Conservation (phyloP, 768 basidiomycete species). For the Rubroboletus satanas region DNA sequence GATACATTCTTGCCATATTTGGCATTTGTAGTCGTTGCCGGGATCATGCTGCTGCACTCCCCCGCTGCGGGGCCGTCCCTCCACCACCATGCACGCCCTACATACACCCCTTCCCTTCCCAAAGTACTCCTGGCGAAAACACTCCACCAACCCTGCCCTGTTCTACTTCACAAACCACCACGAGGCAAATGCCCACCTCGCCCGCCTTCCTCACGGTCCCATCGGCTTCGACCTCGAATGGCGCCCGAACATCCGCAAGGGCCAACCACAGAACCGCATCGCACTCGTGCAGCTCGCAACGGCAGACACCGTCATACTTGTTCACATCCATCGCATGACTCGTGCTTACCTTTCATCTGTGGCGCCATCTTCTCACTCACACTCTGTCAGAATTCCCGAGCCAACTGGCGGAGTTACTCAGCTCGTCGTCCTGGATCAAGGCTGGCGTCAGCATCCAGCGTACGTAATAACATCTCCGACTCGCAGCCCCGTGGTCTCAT, state of each 20-base stretch:
- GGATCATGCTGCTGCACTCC: neutral
- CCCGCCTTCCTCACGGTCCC: conserved; percentile 22
- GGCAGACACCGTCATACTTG: conserved; percentile 49
- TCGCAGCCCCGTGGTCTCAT: neutral
- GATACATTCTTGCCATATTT: conserved; percentile 10
- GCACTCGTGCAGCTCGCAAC: conserved; percentile 73
- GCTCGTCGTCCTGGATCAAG: conserved; percentile 53
- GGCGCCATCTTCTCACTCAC: neutral
- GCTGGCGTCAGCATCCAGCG: conserved; percentile 74
- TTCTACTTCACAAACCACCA: conserved; percentile 34
- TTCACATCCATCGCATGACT: conserved; percentile 63
- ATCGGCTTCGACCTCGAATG: conserved; percentile 80
- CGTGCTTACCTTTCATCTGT: conserved; percentile 21
- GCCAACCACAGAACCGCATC: conserved; percentile 57
- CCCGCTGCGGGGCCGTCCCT: conserved; percentile 4
- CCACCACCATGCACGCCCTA: conserved; percentile 5
- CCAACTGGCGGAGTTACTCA: conserved; percentile 49
- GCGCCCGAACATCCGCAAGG: conserved; percentile 58
- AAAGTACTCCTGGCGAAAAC: conserved; percentile 21
- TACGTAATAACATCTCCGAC: conserved; percentile 25
- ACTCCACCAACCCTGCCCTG: conserved; percentile 17
- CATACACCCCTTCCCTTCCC: conserved; percentile 4
- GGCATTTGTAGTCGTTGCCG: conserved; percentile 9
- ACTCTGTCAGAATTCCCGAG: conserved; percentile 47
- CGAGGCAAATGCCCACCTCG: conserved; percentile 21